Conservation (phyloP, 2,329 filamentous ascomycete species). For the Aspergillus puulaauensis region DNA sequence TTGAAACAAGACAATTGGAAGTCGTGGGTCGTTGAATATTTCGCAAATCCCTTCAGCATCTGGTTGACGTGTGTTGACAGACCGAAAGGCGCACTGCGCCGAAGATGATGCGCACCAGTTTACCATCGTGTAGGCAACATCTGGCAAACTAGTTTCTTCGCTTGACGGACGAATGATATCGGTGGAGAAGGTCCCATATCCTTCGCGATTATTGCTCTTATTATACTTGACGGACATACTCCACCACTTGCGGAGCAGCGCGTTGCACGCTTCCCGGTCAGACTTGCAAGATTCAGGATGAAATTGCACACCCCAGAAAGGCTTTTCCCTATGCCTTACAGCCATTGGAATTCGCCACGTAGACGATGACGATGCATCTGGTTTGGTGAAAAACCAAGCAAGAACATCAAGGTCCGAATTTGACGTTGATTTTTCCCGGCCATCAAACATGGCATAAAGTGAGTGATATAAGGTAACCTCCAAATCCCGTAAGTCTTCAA, state of each 20-base stretch:
- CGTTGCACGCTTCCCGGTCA: slow-evolving; percentile 54
- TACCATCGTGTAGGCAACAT: slow-evolving; percentile 50
- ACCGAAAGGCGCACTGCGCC: slow-evolving; percentile 24
- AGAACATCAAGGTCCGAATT: slow-evolving; percentile 50
- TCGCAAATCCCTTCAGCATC: slow-evolving; percentile 36
- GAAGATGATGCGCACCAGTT: slow-evolving; percentile 34
- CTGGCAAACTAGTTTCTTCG: slow-evolving; percentile 21
- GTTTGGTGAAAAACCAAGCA: slow-evolving; percentile 56
- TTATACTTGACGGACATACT: slow-evolving; percentile 63
- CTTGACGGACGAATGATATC: slow-evolving; percentile 20
- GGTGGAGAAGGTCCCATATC: slow-evolving; percentile 18
- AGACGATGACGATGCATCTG: slow-evolving; percentile 35
- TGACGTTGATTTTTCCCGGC: slow-evolving; percentile 20
- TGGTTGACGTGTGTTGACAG: slow-evolving; percentile 21
- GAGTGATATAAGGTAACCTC: slow-evolving; percentile 77
- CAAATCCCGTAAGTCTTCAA: slow-evolving; percentile 59
- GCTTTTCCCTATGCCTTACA: slow-evolving; percentile 64
- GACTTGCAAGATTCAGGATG: slow-evolving; percentile 90
- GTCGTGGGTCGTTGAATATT: slow-evolving; percentile 30
- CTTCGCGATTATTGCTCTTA: slow-evolving; percentile 26
- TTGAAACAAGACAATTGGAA: slow-evolving; percentile 40
- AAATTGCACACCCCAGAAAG: slow-evolving; percentile 87
- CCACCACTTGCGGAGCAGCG: slow-evolving; percentile 76
- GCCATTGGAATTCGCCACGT: slow-evolving; percentile 67
- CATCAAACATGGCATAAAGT: slow-evolving; percentile 48